A percentile compares a stretch with the other conserved stretches of the same genome.
These are phyloP conservation scores for Fusarium verrucosum DNA, from an alignment of 2,329 filamentous ascomycete species.

Conservation along the genomic window DNA sequence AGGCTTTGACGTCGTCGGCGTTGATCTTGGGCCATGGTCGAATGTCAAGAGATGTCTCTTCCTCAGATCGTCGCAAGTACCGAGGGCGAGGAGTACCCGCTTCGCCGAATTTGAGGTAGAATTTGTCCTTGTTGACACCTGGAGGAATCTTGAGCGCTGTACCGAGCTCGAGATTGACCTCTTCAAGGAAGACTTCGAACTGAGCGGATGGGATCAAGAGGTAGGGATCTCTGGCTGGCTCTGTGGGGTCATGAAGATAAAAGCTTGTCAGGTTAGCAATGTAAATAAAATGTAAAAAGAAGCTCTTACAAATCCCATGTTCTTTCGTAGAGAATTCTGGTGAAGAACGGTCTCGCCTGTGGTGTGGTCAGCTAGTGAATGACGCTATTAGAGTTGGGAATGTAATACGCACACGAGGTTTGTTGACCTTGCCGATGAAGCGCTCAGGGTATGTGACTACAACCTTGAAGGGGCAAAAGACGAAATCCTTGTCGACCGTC, in stretches of 20 bases:
- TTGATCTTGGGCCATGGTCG: constrained; percentile 50
- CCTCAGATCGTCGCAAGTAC: constrained; percentile 69
- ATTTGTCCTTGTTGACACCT: constrained; percentile 60
- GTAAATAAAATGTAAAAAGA: background rate
- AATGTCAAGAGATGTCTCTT: constrained; percentile 49
- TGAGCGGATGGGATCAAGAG: constrained; percentile 75
- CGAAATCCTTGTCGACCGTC: constrained; percentile 36
- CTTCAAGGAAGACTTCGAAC: constrained; percentile 69
- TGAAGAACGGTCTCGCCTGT: constrained; percentile 63
- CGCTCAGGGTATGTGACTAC: constrained; percentile 67
- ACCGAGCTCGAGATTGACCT: constrained; percentile 69
- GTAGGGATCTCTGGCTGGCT: constrained; percentile 60
- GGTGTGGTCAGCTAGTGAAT: constrained; percentile 16
- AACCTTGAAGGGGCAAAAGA: constrained; percentile 62
- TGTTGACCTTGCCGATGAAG: constrained; percentile 66
- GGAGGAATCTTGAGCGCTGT: constrained; percentile 67
- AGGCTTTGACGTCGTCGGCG: constrained; percentile 47
- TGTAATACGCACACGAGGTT: constrained; percentile 54
- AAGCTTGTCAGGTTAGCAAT: constrained; percentile 59
- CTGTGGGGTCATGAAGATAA: constrained; percentile 68
- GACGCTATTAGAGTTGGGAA: background rate
- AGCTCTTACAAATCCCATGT: constrained; percentile 78
- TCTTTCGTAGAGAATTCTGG: constrained; percentile 65
- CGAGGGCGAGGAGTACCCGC: constrained; percentile 70
- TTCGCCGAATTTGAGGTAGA: constrained; percentile 69